These are phyloP conservation scores for Blastobotrys chiropterorum DNA, from an alignment of 805 yeast species.

Conservation along the genomic window DNA sequence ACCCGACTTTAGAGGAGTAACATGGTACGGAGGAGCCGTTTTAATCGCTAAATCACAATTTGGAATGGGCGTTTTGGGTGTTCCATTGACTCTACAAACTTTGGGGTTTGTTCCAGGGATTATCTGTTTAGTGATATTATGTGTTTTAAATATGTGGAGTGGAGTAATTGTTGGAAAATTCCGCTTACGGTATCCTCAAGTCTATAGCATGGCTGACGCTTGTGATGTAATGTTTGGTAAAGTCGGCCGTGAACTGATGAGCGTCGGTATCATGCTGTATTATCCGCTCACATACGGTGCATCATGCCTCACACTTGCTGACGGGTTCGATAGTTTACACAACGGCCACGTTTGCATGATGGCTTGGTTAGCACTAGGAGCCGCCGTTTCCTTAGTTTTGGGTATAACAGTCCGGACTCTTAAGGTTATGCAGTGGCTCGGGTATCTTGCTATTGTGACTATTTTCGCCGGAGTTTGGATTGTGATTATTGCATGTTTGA, in stretches of 20 bases:
- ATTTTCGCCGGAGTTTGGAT: constrained; percentile 5
- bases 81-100: constrained; percentile 6
- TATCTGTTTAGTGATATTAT: constrained; percentile 3
- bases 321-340: constrained; percentile 1
- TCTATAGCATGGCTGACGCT: constrained; percentile 9
- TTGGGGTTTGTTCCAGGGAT: constrained; percentile 9
- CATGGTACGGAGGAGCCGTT: constrained; percentile 7
- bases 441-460: constrained; percentile 4
- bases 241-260: constrained; percentile 6
- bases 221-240: constrained; percentile 3
- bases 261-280: constrained; percentile 1
- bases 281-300: constrained; percentile 6
- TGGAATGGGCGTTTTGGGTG: constrained; percentile 8
- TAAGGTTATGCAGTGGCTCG: constrained; percentile 4
- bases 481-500: constrained; percentile 5
- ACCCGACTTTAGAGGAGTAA: constrained; percentile 8
- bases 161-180: constrained; percentile 5
- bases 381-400: background rate
- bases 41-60: constrained; percentile 8
- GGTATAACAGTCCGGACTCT: constrained; percentile 1
- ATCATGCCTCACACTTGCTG: constrained; percentile 1
- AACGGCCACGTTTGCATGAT: constrained; percentile 3
- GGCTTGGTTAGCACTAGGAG: constrained; percentile 6
- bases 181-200: constrained; percentile 5
- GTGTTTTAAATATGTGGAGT: constrained; percentile 4